Conservation (phyloP, 2,329 filamentous ascomycete genomes). For the Diplocarpon mali region DNA sequence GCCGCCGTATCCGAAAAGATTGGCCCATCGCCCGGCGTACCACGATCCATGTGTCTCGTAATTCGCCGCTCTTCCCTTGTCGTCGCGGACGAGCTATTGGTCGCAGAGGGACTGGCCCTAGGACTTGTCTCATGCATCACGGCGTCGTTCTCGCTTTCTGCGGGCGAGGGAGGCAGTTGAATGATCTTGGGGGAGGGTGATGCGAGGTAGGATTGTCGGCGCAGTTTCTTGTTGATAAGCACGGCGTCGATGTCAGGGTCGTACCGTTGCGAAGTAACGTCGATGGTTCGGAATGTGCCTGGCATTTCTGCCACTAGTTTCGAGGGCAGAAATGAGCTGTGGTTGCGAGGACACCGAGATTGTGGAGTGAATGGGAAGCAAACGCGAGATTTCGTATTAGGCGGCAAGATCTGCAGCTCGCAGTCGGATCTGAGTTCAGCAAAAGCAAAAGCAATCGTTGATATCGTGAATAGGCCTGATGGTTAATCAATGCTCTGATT, state of each 20-base stretch:
- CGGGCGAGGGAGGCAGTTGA: slow-evolving; percentile 22
- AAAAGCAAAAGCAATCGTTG: background rate
- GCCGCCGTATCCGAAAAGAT: slow-evolving; percentile 21
- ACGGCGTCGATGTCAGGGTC: background rate
- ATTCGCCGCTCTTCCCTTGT: slow-evolving; percentile 17
- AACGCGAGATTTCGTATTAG: background rate
- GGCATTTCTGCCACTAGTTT: slow-evolving; percentile 5
- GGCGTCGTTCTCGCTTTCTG: slow-evolving; percentile 14
- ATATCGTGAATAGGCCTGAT: background rate
- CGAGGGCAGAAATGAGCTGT: background rate
- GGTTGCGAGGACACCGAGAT: background rate
- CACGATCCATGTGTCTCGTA: slow-evolving; percentile 22
- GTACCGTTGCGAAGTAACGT: slow-evolving; percentile 12
- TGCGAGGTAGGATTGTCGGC: slow-evolving; percentile 4
- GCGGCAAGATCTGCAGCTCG: background rate
- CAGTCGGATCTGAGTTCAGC: background rate
- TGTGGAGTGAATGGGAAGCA: no score
- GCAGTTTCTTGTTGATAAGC: slow-evolving; percentile 1
- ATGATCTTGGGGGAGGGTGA: background rate
- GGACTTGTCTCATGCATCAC: slow-evolving; percentile 15
- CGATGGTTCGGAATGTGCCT: slow-evolving; percentile 8
- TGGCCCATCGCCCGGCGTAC: slow-evolving; percentile 22
- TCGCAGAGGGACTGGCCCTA: slow-evolving; percentile 7
- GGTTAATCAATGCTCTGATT: background rate
- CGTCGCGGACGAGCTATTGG: background rate